phyloP scores from a whole-genome alignment of 179 eudicot genomes.

The Vitellaria paradoxa region DNA sequence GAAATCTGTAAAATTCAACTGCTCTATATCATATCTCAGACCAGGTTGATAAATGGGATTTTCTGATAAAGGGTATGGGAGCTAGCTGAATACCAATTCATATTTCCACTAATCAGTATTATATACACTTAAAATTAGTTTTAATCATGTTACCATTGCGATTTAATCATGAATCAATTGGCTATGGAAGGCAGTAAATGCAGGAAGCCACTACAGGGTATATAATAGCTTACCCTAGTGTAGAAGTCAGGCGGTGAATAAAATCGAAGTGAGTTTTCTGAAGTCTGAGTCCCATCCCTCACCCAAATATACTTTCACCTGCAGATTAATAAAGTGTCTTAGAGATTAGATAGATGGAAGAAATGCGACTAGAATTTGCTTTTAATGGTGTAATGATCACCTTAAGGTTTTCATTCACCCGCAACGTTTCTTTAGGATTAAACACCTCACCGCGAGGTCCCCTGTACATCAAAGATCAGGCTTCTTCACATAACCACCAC shows the following conservation, averaged over 20 bases:
- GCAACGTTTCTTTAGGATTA: constrained; percentile 51
- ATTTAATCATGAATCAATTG: neutral
- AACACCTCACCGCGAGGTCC: constrained; percentile 43
- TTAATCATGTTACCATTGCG: neutral
- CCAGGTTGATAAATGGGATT: neutral
- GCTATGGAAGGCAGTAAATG: neutral
- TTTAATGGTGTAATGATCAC: constrained; percentile 26
- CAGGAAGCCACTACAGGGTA: neutral
- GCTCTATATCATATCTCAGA: no score
- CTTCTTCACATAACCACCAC: constrained; percentile 85
- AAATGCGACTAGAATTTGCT: no score
- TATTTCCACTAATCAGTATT: neutral
- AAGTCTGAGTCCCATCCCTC: constrained; percentile 93
- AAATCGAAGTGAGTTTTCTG: constrained; percentile 73
- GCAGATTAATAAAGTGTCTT: neutral
- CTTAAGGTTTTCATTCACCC: constrained; percentile 67
- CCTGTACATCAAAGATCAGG: constrained; percentile 55
- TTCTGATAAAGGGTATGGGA: neutral
- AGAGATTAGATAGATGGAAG: no score
- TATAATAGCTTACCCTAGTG: constrained; percentile 51
- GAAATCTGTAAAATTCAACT: no score
- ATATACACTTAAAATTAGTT: neutral
- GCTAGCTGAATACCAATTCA: neutral
- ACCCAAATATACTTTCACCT: constrained; percentile 92
- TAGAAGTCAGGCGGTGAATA: constrained; percentile 93